Percentiles rank a stretch among this genome's conserved stretches.
Conservation (phyloP, 805 yeast genomes). For the Naumovozyma baii region DNA sequence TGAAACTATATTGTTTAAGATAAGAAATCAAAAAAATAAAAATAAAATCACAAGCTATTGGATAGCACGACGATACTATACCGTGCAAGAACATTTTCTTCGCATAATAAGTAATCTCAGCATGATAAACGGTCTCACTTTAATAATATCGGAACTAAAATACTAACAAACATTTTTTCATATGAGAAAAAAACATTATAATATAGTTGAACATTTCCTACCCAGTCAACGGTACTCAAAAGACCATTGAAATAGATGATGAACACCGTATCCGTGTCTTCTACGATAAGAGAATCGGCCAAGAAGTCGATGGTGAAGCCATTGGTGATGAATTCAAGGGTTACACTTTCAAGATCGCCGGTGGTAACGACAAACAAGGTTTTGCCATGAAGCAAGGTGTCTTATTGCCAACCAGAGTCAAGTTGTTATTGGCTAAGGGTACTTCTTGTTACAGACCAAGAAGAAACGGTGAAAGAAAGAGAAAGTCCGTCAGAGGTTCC, state of each 20-base stretch:
- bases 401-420: conserved; percentile 98
- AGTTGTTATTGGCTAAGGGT: conserved; percentile 84
- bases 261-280: conserved; percentile 97
- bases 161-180: too few species aligned
- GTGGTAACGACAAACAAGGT: conserved; percentile 99
- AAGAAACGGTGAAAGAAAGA: conserved; percentile 99
- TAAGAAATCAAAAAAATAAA: too few species aligned
- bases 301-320: conserved; percentile 97
- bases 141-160: too few species aligned
- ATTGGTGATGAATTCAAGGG: conserved; percentile 99
- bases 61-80: too few species aligned
- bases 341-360: conserved; percentile 95
- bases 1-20: too few species aligned
- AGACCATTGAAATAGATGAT: conserved; percentile 94
- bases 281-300: conserved; percentile 99
- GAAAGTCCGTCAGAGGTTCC: conserved; percentile 99
- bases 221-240: conserved; percentile 99
- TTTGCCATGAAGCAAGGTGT: conserved; percentile 99
- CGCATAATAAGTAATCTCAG: too few species aligned
- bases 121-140: too few species aligned
- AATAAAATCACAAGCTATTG: too few species aligned
- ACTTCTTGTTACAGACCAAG: conserved; percentile 99
- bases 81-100: too few species aligned
- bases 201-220: conserved; percentile 91
- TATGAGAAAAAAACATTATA: too few species aligned